Conservation (phyloP, 176 grass and related monocot genomes). For the Carex myosuroides region DNA sequence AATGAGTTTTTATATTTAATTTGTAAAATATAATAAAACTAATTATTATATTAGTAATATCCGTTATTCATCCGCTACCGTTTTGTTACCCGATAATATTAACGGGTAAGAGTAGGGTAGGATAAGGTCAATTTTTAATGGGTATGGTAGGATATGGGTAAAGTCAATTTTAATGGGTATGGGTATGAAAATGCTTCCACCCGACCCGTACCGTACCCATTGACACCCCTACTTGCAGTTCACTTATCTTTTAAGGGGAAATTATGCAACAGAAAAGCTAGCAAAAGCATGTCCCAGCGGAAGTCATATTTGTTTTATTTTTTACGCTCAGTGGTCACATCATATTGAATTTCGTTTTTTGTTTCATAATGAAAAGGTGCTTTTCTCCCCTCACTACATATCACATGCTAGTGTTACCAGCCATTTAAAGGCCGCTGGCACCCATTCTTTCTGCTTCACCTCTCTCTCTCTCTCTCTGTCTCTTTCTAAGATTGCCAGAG, state of each 20-base stretch:
- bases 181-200: too few relatives aligned
- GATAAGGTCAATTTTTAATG: too few relatives aligned
- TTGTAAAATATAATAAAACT: too few relatives aligned
- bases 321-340: not conserved
- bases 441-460: slow-evolving; percentile 17
- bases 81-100: too few relatives aligned
- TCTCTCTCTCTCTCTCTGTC: not conserved
- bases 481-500: not conserved
- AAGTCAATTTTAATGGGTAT: too few relatives aligned
- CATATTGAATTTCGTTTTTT: slow-evolving; percentile 5
- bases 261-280: slow-evolving; percentile 13
- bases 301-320: not conserved
- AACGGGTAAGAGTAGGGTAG: too few relatives aligned
- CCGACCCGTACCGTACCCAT: too few relatives aligned
- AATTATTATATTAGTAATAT: too few relatives aligned
- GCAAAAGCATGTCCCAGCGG: slow-evolving; percentile 12
- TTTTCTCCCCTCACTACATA: not conserved
- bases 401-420: not conserved
- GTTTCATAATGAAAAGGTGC: not conserved
- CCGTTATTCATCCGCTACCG: too few relatives aligned
- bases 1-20: too few relatives aligned
- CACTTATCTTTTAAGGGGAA: not conserved
- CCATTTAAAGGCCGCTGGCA: slow-evolving; percentile 18
- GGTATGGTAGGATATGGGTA: too few relatives aligned
- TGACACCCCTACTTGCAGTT: too few relatives aligned